Percentiles rank a stretch among this genome's conserved stretches.
Evolutionary conservation across 129 eudicot genomes (phyloP).

Genomic region (Centella asiatica): DNA sequence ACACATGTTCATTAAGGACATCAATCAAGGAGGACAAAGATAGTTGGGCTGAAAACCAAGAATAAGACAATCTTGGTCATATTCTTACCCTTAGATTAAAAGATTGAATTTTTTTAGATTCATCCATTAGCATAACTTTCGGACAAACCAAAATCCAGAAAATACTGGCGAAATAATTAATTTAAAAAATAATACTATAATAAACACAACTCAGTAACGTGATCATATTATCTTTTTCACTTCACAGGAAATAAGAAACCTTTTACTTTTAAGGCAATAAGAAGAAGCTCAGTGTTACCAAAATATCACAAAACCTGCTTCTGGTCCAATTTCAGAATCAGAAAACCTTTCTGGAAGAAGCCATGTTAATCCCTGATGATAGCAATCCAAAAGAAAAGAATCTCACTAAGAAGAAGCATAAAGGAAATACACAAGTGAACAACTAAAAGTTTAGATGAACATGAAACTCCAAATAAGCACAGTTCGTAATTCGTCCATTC

Average conservation of each 20-base stretch:
- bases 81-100: neutral
- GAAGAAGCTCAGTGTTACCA: conserved; percentile 75
- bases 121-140: neutral
- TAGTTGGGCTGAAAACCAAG: neutral
- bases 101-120: no score
- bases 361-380: conserved; percentile 90
- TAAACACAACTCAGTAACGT: no score
- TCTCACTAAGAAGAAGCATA: neutral
- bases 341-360: conserved; percentile 97
- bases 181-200: no score
- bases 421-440: neutral
- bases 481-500: neutral
- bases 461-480: neutral
- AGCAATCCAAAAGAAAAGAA: conserved; percentile 7
- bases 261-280: conserved; percentile 15
- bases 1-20: neutral
- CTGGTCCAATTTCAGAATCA: conserved; percentile 89
- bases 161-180: neutral
- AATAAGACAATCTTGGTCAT: neutral
- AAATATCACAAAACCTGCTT: conserved; percentile 99
- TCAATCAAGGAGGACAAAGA: neutral
- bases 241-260: conserved; percentile 3
- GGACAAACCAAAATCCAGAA: neutral
- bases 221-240: neutral
- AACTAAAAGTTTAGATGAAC: neutral